Conservation (phyloP, 2,329 filamentous ascomycete species). For the Fonsecaea multimorphosa region DNA sequence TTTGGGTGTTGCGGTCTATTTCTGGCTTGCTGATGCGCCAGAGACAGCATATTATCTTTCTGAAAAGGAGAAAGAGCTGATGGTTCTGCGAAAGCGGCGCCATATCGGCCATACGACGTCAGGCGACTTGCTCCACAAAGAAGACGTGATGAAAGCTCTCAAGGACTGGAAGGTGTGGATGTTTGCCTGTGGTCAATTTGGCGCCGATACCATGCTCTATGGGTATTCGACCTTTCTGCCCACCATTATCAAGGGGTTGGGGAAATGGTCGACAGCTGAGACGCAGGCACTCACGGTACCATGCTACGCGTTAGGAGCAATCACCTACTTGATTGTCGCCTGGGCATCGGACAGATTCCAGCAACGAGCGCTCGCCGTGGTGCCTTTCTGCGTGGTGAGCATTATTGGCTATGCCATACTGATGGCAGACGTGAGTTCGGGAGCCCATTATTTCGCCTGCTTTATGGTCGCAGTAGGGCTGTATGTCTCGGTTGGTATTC, state of each 20-base stretch:
- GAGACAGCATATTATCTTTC: constrained; percentile 53
- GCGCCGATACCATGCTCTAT: constrained; percentile 77
- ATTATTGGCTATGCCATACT: constrained; percentile 73
- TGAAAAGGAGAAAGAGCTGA: constrained; percentile 59
- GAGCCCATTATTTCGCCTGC: constrained; percentile 76
- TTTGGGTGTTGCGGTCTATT: constrained; percentile 51
- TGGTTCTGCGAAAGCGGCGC: constrained; percentile 56
- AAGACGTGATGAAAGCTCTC: constrained; percentile 70
- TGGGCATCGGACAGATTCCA: constrained; percentile 72
- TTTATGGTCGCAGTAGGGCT: constrained; percentile 77
- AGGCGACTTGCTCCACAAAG: constrained; percentile 62
- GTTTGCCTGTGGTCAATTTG: constrained; percentile 74
- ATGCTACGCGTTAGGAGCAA: constrained; percentile 74
- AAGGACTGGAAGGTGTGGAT: constrained; percentile 77
- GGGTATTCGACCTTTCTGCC: constrained; percentile 79
- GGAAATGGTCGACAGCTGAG: constrained; percentile 66
- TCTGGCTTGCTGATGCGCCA: constrained; percentile 55
- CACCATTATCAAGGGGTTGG: constrained; percentile 75
- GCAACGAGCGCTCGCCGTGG: constrained; percentile 67
- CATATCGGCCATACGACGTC: constrained; percentile 58
- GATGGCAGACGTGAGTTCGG: constrained; percentile 64
- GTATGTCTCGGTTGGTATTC: constrained; percentile 65
- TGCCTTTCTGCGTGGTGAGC: constrained; percentile 67
- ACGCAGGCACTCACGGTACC: constrained; percentile 80
- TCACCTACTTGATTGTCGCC: constrained; percentile 70